Evolutionary conservation across 2,329 filamentous ascomycete genomes (phyloP).

Genomic region (Pseudogymnoascus sp.): DNA sequence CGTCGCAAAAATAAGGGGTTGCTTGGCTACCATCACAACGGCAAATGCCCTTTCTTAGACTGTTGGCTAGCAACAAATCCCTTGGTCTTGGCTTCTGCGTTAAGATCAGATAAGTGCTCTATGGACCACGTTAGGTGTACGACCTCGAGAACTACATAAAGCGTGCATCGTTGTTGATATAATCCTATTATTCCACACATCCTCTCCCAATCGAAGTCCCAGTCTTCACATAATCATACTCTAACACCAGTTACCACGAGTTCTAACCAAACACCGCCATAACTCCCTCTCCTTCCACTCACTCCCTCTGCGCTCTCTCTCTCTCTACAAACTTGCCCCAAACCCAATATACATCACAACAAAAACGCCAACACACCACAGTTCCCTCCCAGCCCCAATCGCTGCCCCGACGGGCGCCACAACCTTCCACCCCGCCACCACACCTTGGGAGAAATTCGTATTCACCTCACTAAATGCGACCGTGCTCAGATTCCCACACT

Average conservation of each 20-base stretch:
- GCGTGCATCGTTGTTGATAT: not conserved
- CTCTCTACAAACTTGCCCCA: not conserved
- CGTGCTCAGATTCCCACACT: conserved; percentile 38
- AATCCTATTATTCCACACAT: not conserved
- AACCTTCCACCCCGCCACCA: conserved; percentile 23
- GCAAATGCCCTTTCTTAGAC: no score
- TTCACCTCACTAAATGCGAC: conserved; percentile 36
- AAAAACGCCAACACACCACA: not conserved
- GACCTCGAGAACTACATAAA: not conserved
- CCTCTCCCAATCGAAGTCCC: not conserved
- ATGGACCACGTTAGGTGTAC: no score
- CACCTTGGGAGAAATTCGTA: conserved; percentile 36
- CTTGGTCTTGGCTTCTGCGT: no score
- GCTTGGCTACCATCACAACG: no score
- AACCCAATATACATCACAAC: not conserved
- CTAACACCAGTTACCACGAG: not conserved
- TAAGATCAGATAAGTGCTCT: no score
- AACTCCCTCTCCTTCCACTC: no score
- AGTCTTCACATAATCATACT: not conserved
- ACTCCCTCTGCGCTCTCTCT: not conserved
- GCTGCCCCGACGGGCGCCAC: not conserved
- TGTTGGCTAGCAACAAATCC: no score
- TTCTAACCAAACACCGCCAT: not conserved
- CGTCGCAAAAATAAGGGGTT: no score
- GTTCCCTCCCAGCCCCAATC: not conserved